A percentile compares a stretch with the other conserved stretches of the same genome.
These are phyloP conservation scores for Tetradesmus obliquus DNA, from an alignment of 139 green algal species.

Conservation along the genomic window DNA sequence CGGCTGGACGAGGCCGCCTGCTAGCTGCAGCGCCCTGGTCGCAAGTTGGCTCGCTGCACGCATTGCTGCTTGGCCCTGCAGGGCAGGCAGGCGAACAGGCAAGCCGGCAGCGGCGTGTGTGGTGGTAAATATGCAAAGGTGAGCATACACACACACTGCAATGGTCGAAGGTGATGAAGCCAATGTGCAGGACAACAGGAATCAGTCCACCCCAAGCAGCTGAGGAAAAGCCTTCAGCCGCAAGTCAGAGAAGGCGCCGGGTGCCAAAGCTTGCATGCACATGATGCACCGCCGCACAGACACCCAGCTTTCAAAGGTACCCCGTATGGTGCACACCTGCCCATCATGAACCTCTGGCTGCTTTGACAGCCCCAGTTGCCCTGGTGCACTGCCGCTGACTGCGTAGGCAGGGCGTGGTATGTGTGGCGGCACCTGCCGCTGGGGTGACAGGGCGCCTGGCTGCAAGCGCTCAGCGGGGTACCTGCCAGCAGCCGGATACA, in stretches of 20 bases:
- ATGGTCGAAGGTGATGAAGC: no score
- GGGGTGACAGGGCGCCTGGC: conserved; percentile 53
- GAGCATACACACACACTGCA: neutral
- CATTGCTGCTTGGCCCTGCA: conserved; percentile 84
- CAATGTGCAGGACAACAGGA: no score
- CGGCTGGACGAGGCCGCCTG: conserved; percentile 77
- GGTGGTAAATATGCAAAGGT: neutral
- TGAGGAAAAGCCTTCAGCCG: neutral
- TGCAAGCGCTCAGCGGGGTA: conserved; percentile 39
- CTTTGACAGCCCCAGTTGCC: neutral
- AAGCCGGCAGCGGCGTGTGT: neutral
- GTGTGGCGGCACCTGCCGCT: conserved; percentile 73
- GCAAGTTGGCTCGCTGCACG: conserved; percentile 86
- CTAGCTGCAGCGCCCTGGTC: conserved; percentile 82
- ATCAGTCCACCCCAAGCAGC: neutral
- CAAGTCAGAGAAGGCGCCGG: no score
- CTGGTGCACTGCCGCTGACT: neutral
- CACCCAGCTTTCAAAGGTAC: no score
- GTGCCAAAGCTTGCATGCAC: neutral
- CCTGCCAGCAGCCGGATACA: neutral
- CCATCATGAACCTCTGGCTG: conserved; percentile 29
- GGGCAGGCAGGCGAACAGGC: neutral
- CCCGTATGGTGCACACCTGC: neutral
- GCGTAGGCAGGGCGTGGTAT: conserved; percentile 85
- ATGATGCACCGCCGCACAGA: neutral